phyloP scores from a whole-genome alignment of 1,284 basidiomycete species.

The Sanghuangporus baumii region DNA sequence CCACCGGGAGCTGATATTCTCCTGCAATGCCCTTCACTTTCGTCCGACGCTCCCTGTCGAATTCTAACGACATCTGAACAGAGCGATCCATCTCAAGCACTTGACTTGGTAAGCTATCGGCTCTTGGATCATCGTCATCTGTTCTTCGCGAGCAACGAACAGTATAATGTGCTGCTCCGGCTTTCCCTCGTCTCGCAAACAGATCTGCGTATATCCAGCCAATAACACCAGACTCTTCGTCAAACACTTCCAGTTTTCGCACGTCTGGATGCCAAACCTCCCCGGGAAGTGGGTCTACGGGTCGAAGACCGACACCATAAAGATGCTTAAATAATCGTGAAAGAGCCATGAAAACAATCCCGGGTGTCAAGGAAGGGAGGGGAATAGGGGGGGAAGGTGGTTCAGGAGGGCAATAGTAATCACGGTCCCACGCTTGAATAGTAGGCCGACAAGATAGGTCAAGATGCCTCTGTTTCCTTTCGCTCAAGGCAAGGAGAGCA shows the following conservation, averaged over 20 bases:
- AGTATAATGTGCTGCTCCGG: slow-evolving; percentile 96
- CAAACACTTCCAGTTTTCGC: slow-evolving; percentile 88
- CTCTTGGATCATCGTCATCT: slow-evolving; percentile 80
- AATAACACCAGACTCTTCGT: slow-evolving; percentile 80
- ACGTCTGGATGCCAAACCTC: slow-evolving; percentile 90
- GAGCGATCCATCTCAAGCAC: slow-evolving; percentile 31
- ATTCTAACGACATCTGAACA: slow-evolving; percentile 44
- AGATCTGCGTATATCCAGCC: slow-evolving; percentile 96
- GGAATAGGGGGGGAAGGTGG: slow-evolving; percentile 64
- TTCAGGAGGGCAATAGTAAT: slow-evolving; percentile 81
- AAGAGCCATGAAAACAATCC: slow-evolving; percentile 82
- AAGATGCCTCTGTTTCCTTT: slow-evolving; percentile 70
- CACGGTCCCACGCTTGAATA: slow-evolving; percentile 90
- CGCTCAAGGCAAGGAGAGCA: slow-evolving; percentile 67
- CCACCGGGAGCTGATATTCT: slow-evolving; percentile 84
- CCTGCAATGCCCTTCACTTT: slow-evolving; percentile 56
- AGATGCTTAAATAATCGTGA: slow-evolving; percentile 79
- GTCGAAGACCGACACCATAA: slow-evolving; percentile 83
- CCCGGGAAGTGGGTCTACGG: slow-evolving; percentile 60
- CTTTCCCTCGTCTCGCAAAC: slow-evolving; percentile 82
- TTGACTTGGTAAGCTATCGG: slow-evolving; percentile 49
- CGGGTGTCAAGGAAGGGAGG: slow-evolving; percentile 71
- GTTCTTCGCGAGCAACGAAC: slow-evolving; percentile 90
- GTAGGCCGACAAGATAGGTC: slow-evolving; percentile 48
- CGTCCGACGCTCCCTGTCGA: slow-evolving; percentile 56